These are phyloP conservation scores for Tetracentron sinense DNA, from an alignment of 164 flowering plant genomes.

Conservation along the genomic window DNA sequence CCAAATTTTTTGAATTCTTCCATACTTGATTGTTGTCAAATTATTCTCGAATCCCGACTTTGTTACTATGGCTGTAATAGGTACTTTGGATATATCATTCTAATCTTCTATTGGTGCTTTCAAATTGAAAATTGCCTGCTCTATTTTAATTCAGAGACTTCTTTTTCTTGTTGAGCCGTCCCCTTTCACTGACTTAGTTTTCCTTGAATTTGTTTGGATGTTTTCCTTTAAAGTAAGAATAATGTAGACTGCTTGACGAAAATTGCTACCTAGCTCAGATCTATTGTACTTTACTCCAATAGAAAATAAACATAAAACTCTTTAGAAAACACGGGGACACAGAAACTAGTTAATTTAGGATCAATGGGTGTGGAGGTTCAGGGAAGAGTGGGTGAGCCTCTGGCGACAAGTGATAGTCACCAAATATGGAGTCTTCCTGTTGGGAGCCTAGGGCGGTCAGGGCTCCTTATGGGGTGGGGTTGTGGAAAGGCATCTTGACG, in stretches of 20 bases:
- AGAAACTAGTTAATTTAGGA: neutral
- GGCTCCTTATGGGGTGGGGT: too few species aligned
- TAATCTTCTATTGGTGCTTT: neutral
- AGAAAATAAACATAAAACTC: too few species aligned
- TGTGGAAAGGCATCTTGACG: too few species aligned
- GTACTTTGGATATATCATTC: neutral
- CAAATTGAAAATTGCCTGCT: neutral
- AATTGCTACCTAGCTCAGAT: neutral
- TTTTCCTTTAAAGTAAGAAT: too few species aligned
- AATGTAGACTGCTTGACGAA: neutral
- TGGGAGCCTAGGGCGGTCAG: too few species aligned
- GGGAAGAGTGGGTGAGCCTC: too few species aligned
- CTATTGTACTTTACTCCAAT: neutral
- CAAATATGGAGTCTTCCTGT: too few species aligned
- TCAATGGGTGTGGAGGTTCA: too few species aligned
- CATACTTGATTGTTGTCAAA: too few species aligned
- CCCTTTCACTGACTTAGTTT: neutral
- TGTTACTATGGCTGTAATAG: neutral
- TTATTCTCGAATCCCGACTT: too few species aligned
- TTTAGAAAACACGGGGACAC: neutral
- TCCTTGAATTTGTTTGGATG: neutral
- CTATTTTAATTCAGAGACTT: neutral
- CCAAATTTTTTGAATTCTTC: too few species aligned
- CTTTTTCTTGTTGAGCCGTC: neutral
- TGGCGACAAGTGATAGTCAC: too few species aligned